Base-by-base conservation (phyloP, 2,329 filamentous ascomycete genomes). In the Metarhizium sp. region DNA sequence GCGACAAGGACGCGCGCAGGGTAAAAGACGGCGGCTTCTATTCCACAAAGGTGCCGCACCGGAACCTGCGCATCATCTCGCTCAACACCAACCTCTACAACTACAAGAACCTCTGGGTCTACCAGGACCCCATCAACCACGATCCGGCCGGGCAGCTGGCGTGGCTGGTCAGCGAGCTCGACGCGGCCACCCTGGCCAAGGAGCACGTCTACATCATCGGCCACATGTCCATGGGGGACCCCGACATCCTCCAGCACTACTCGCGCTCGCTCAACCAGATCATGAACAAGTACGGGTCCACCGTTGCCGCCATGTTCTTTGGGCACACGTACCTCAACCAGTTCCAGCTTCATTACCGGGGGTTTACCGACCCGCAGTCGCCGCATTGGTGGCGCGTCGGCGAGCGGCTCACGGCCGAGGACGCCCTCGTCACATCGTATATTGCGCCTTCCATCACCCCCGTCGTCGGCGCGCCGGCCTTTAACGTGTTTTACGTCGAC, bases 61-160 rank as follows among this genome's bases (percentile, higher is more conserved):
- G 69, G 11, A 78, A 78, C 56, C 68, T 84, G 29, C 73, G 78
- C n/a, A 67, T 84, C 60, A 81, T 84, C 63, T 81, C 79, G 5
- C 68, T 83, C 60, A 82, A 79, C 68, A 82, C 78, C 30, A 80
- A 82, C 62, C 64, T 82, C 56, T 82, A 77, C 67, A 83, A 84
- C 65, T 73, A 71, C 18, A 67, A 75, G 55, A 84, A 84, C 67
- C 79, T 77, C 63, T 80, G 75, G 70, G 62, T 78, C 38, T 83
- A 80, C 60, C 70, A 75, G 58, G 70, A 76, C 47, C 52, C 48
- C 25, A 49, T 70, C 72, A 1, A 77, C 77, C 70, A 64, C n/a
- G 79, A 82, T 61, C 79, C 78, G 2, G 73, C 73, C 61, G 70
- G 71, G 13, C 75, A 82, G 63, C 69, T 84, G 3, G 66, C 71